Evolutionary conservation across 2,329 filamentous ascomycete species (phyloP), one percentile per base, ranked within the genome.

Genomic region (Fusarium staphyleae): DNA sequence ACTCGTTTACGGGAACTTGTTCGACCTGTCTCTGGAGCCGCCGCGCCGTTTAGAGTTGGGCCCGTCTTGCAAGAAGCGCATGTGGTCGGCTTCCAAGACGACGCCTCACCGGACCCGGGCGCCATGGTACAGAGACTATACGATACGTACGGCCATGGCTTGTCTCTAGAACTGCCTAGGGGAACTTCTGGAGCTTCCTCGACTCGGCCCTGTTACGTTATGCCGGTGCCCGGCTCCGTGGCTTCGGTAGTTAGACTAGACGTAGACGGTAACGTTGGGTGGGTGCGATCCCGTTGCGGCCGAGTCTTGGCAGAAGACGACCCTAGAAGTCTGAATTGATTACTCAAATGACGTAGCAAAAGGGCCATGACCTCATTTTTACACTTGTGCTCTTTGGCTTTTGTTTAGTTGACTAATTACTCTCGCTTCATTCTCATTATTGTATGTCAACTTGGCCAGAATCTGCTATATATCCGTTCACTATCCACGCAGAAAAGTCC

Each of bases 281-380:
- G 50, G 54, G 36, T 48, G 48, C 46, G 43, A 57, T 57, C 52
- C 62, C 63, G 60, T 60, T 57, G 54, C 60, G 51, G 54, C 62
- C 53, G 60, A 65, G 57, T 55, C 62, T 66, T 66, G 63, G 63
- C 63, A 44, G 35, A 62, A 44, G 41, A 36, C 48, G 57, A 61
- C 57, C 57, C 57, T 61, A 53, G 55, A 61, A 61, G 40, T 62
- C 26, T 48, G 55, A 36, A 47, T 57, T 33, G 49, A 37, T 49
- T 32, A 43, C 19, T 8, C n/a, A 22, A 40, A 28, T 46, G 24
- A 37, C 15, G 33, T 40, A 16, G 3, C 16, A 18, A 11, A 35
- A 16, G 48, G 34, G 26, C 30, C 15, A 49, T 58, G 57, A 58
- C 48, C 48, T 62, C 57, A 62, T 54, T 29, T 30, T 35, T 15